These are phyloP conservation scores for Pseudocercospora eumusae DNA, from an alignment of 2,329 filamentous ascomycete genomes.

Conservation along the genomic window DNA sequence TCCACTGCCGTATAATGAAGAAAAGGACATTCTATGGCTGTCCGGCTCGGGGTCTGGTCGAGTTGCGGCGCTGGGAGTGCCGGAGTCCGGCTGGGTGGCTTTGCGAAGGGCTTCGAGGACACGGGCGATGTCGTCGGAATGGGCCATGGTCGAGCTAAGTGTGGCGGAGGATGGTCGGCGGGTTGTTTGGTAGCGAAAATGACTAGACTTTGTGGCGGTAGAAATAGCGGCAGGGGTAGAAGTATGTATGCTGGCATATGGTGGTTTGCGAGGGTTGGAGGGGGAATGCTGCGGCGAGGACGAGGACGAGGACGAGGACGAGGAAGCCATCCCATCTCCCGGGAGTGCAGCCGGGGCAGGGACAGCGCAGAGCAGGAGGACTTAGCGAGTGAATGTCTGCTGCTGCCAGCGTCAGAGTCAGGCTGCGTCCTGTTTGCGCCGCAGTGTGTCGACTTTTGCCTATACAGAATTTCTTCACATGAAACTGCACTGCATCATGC, in stretches of 20 bases:
- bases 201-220: conserved; percentile 30
- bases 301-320: too few relatives aligned
- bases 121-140: conserved; percentile 20
- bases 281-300: too few relatives aligned
- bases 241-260: conserved; percentile 62
- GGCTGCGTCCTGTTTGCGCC: not conserved
- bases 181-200: conserved; percentile 28
- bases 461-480: not conserved
- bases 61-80: conserved; percentile 25
- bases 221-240: too few relatives aligned
- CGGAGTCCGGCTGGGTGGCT: conserved; percentile 22
- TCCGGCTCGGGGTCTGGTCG: conserved; percentile 43
- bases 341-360: too few relatives aligned
- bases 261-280: conserved; percentile 54
- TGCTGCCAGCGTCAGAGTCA: not conserved
- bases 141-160: conserved; percentile 17
- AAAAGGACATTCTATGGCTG: conserved; percentile 69
- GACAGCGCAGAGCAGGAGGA: too few relatives aligned
- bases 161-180: conserved; percentile 23
- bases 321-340: conserved; percentile 20
- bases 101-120: conserved; percentile 22
- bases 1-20: conserved; percentile 70
- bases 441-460: not conserved
- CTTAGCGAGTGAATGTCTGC: too few relatives aligned
- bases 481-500: too few relatives aligned